Percentiles rank a stretch among this genome's conserved stretches.
These are phyloP conservation scores for Ganoderma meredithae DNA, from an alignment of 1,284 basidiomycete genomes.

Conservation along the genomic window DNA sequence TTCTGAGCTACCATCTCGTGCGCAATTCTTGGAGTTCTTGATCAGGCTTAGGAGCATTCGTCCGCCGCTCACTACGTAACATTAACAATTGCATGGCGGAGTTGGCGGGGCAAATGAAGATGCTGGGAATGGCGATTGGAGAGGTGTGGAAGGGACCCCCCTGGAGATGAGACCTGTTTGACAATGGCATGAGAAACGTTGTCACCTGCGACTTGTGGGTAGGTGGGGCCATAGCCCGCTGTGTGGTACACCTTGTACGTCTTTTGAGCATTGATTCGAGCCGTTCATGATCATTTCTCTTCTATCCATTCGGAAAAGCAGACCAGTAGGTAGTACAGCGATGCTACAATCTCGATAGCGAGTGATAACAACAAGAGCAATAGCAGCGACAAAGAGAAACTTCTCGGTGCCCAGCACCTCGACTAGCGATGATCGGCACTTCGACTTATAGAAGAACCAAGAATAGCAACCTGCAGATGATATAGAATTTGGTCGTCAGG, in stretches of 20 bases:
- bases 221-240: not conserved
- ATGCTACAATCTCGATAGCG: not conserved
- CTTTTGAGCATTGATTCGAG: no score
- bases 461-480: not conserved
- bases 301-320: not conserved
- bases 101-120: not conserved
- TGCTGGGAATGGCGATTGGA: no score
- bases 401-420: not conserved
- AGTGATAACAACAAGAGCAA: not conserved
- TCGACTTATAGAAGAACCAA: not conserved
- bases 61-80: not conserved
- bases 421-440: not conserved
- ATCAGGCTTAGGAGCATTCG: not conserved
- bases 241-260: not conserved
- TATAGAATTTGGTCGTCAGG: not conserved
- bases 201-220: no score
- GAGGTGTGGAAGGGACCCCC: not conserved
- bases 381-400: not conserved
- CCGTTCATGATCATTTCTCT: not conserved
- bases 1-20: not conserved
- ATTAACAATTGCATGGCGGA: not conserved
- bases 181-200: no score
- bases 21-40: not conserved
- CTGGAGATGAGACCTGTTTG: not conserved
- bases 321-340: not conserved